Conservation (phyloP, 2,329 filamentous ascomycete species). For the Sclerotinia borealis region DNA sequence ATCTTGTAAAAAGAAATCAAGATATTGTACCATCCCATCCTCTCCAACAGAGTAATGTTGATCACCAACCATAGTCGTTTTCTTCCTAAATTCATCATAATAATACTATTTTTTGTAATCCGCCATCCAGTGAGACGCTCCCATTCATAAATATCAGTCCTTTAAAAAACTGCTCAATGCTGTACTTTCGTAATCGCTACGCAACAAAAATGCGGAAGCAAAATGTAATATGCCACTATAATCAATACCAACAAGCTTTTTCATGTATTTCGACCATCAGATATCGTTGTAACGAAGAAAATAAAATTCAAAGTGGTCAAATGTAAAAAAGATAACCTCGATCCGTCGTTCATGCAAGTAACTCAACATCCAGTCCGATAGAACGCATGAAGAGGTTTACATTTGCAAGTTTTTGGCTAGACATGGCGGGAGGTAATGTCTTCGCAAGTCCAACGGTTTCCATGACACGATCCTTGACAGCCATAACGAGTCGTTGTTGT, state of each 20-base stretch:
- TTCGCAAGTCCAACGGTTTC: constrained; percentile 87
- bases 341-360: constrained; percentile 33
- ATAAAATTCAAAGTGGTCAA: constrained; percentile 3
- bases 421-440: constrained; percentile 81
- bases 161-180: background rate
- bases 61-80: background rate
- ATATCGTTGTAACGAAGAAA: constrained; percentile 6
- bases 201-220: constrained; percentile 2
- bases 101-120: background rate
- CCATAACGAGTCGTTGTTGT: constrained; percentile 87
- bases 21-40: background rate
- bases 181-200: background rate
- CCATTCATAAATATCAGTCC: constrained; percentile 3
- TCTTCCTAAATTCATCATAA: constrained; percentile 7
- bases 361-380: constrained; percentile 94
- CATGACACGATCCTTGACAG: constrained; percentile 96
- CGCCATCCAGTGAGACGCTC: constrained; percentile 4
- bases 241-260: constrained; percentile 8
- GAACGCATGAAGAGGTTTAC: constrained; percentile 98
- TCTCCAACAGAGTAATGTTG: background rate
- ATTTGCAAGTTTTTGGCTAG: constrained; percentile 74
- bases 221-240: constrained; percentile 2
- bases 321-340: background rate
- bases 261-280: background rate
- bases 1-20: background rate